Percentiles rank a stretch among this genome's conserved stretches.
phyloP scores from a whole-genome alignment of 2,329 filamentous ascomycete genomes.

The Moelleriella libera region DNA sequence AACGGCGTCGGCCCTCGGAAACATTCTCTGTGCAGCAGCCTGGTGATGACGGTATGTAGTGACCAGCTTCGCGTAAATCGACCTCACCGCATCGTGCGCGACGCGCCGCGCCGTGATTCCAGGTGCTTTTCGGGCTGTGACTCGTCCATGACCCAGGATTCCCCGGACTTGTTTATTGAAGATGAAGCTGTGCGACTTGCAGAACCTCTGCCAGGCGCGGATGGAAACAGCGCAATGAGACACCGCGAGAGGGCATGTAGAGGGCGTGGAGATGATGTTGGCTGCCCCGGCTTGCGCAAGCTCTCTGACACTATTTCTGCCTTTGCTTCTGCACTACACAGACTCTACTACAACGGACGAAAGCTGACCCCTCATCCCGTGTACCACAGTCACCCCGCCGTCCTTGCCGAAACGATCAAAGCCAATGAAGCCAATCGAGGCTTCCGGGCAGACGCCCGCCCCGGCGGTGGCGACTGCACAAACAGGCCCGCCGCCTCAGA shows the following conservation, averaged over 20 bases:
- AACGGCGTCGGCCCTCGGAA: slow-evolving; percentile 61
- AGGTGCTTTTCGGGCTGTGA: too few relatives aligned
- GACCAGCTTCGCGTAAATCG: slow-evolving; percentile 13
- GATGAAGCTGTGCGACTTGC: too few relatives aligned
- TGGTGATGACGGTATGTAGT: slow-evolving; percentile 62
- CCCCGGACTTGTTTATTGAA: too few relatives aligned
- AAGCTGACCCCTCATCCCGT: slow-evolving; percentile 1
- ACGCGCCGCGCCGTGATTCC: not conserved
- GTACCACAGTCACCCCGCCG: slow-evolving; percentile 28
- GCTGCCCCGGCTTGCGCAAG: too few relatives aligned
- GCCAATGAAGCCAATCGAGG: slow-evolving; percentile 49
- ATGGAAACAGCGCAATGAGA: too few relatives aligned
- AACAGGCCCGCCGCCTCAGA: slow-evolving; percentile 34
- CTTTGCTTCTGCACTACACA: not conserved
- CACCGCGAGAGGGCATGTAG: too few relatives aligned
- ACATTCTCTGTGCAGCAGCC: slow-evolving; percentile 36
- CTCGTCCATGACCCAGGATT: too few relatives aligned
- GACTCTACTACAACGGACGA: not conserved
- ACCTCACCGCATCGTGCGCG: slow-evolving; percentile 2
- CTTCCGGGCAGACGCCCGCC: slow-evolving; percentile 35
- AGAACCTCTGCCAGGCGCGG: too few relatives aligned
- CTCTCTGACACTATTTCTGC: too few relatives aligned
- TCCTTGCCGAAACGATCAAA: slow-evolving; percentile 41
- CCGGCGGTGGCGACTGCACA: slow-evolving; percentile 24
- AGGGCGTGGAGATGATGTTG: too few relatives aligned